phyloP scores from a whole-genome alignment of 106 monocot genomes.

The Acanthochlamys bracteata region DNA sequence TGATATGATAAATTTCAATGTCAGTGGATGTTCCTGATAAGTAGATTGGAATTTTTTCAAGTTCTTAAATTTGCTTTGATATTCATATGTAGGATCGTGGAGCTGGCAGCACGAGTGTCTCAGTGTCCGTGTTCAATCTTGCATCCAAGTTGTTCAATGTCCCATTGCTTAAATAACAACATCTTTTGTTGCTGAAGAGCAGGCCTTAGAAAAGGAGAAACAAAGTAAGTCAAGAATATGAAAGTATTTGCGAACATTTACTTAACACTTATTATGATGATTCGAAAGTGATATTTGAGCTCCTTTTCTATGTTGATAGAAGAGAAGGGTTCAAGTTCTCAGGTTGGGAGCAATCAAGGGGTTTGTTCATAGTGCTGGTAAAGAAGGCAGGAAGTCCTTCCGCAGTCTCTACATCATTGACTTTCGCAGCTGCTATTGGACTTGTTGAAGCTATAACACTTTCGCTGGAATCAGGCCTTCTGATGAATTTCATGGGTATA shows the following conservation, averaged over 20 bases:
- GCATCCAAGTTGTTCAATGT: conserved; percentile 86
- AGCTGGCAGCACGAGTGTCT: conserved; percentile 88
- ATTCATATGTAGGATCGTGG: conserved; percentile 53
- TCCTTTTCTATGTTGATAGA: not conserved
- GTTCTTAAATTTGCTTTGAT: not conserved
- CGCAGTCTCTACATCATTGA: conserved; percentile 78
- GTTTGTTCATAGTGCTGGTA: not conserved
- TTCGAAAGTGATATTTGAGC: not conserved
- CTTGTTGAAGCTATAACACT: conserved; percentile 55
- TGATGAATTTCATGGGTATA: conserved; percentile 83
- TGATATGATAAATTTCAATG: not conserved
- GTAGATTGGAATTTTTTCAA: not conserved
- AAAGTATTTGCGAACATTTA: not conserved
- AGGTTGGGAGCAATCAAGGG: not conserved
- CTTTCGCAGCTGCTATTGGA: conserved; percentile 78
- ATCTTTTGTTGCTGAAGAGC: conserved; percentile 95
- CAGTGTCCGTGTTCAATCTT: conserved; percentile 86
- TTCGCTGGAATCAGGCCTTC: conserved; percentile 44
- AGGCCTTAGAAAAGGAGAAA: conserved; percentile 27
- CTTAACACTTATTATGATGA: not conserved
- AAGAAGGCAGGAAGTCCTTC: conserved; percentile 51
- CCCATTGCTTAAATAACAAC: conserved; percentile 93
- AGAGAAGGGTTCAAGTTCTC: not conserved
- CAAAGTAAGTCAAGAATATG: not conserved
- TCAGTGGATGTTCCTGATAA: not conserved